phyloP scores from a whole-genome alignment of 768 basidiomycete genomes.

The Pleurotus giganteus region DNA sequence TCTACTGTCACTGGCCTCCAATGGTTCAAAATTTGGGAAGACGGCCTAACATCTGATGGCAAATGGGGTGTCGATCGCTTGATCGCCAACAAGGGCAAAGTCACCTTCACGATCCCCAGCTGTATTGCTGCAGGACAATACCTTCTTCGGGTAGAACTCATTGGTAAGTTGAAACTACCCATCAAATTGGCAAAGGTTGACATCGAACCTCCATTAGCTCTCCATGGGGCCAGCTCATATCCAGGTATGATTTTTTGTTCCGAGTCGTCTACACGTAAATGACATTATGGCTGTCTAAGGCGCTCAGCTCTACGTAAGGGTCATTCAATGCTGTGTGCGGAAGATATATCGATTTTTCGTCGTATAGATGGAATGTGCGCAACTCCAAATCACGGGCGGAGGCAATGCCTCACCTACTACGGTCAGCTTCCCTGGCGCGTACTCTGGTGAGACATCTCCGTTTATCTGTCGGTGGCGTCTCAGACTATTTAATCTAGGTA shows the following conservation, averaged over 20 bases:
- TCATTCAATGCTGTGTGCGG: constrained; percentile 4
- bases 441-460: constrained; percentile 29
- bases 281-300: constrained; percentile 16
- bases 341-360: background rate
- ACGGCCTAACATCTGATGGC: constrained; percentile 30
- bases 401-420: constrained; percentile 40
- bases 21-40: constrained; percentile 57
- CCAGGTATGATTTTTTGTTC: constrained; percentile 24
- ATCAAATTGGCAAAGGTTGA: background rate
- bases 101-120: constrained; percentile 42
- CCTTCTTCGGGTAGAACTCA: constrained; percentile 48
- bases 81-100: constrained; percentile 48
- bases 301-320: constrained; percentile 53
- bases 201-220: constrained; percentile 26
- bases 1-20: constrained; percentile 43
- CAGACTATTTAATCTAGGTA: constrained; percentile 19
- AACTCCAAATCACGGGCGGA: constrained; percentile 43
- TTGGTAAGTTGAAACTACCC: constrained; percentile 30
- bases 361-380: constrained; percentile 45
- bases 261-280: background rate
- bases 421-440: constrained; percentile 48
- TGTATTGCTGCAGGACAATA: constrained; percentile 49
- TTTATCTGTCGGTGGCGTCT: background rate
- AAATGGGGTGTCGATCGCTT: constrained; percentile 48
- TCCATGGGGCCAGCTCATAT: constrained; percentile 42